Conservation (phyloP, 768 basidiomycete species). For the Tephrocybe sp. region DNA sequence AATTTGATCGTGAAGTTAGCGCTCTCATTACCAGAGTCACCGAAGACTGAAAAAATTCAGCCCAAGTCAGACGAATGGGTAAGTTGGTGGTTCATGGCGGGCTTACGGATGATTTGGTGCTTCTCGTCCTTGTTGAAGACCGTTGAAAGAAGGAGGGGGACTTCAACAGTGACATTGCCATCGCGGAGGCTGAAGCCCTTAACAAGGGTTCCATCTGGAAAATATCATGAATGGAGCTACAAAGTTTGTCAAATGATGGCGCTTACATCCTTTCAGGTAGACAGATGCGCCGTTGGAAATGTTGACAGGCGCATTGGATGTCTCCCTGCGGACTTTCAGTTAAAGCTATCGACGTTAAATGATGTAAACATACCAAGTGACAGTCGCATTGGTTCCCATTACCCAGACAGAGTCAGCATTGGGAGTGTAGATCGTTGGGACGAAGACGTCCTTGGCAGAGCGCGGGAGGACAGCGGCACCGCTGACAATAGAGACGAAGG, state of each 20-base stretch:
- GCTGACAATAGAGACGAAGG: constrained; percentile 23
- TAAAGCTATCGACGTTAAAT: neutral
- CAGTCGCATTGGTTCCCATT: constrained; percentile 24
- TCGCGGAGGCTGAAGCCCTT: constrained; percentile 33
- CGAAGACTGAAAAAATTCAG: constrained; percentile 35
- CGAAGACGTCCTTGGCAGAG: constrained; percentile 28
- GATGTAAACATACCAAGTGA: constrained; percentile 26
- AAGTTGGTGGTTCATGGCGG: neutral
- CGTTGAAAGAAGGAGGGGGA: constrained; percentile 34
- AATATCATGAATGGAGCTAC: neutral
- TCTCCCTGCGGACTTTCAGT: constrained; percentile 31
- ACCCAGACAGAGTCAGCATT: constrained; percentile 27
- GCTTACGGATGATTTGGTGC: constrained; percentile 44
- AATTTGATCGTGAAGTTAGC: constrained; percentile 33
- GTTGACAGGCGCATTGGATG: constrained; percentile 33
- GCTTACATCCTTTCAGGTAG: constrained; percentile 30
- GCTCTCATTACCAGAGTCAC: constrained; percentile 48
- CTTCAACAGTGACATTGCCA: constrained; percentile 34
- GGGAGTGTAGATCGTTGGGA: constrained; percentile 29
- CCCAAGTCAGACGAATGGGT: neutral
- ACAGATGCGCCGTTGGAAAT: constrained; percentile 42
- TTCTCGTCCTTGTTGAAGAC: constrained; percentile 10
- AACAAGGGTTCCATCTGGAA: constrained; percentile 30
- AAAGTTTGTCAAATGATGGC: neutral
- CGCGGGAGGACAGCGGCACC: constrained; percentile 21